These are phyloP conservation scores for Cadophora sp. DNA, from an alignment of 2,329 filamentous ascomycete genomes.

Conservation along the genomic window DNA sequence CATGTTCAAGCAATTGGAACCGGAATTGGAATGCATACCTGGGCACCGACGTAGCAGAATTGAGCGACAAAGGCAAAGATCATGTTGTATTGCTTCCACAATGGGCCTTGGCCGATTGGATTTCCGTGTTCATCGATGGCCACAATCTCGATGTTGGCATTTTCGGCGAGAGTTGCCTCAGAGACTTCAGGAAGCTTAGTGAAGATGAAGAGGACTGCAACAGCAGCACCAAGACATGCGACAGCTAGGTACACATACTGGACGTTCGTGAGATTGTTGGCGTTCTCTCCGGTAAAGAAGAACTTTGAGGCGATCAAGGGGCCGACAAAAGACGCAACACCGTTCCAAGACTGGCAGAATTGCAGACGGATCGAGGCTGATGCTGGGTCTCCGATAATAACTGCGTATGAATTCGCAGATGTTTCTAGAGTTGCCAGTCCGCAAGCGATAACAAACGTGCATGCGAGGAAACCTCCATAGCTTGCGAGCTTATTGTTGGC, in stretches of 20 bases:
- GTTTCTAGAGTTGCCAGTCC: conserved; percentile 80
- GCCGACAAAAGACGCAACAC: conserved; percentile 74
- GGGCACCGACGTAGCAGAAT: conserved; percentile 79
- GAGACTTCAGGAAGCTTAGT: conserved; percentile 68
- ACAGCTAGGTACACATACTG: conserved; percentile 86
- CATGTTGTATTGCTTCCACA: conserved; percentile 74
- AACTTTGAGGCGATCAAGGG: conserved; percentile 76
- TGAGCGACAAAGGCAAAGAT: conserved; percentile 80
- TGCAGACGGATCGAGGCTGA: conserved; percentile 78
- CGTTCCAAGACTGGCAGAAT: conserved; percentile 78
- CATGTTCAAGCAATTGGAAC: neutral
- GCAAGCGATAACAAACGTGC: conserved; percentile 76
- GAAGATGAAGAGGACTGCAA: conserved; percentile 72
- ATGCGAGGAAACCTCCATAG: conserved; percentile 79
- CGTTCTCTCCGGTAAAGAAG: conserved; percentile 66
- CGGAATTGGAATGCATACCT: neutral
- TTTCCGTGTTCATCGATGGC: conserved; percentile 59
- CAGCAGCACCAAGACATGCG: conserved; percentile 72
- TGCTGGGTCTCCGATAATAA: conserved; percentile 74
- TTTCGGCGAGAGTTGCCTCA: conserved; percentile 52
- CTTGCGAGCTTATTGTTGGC: conserved; percentile 60
- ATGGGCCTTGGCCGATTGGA: conserved; percentile 54
- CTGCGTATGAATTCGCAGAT: conserved; percentile 75
- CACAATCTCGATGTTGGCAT: conserved; percentile 51
- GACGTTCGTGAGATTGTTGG: conserved; percentile 76